Base-by-base conservation (phyloP, 805 yeast species). In the Lipomyces sp. region DNA sequence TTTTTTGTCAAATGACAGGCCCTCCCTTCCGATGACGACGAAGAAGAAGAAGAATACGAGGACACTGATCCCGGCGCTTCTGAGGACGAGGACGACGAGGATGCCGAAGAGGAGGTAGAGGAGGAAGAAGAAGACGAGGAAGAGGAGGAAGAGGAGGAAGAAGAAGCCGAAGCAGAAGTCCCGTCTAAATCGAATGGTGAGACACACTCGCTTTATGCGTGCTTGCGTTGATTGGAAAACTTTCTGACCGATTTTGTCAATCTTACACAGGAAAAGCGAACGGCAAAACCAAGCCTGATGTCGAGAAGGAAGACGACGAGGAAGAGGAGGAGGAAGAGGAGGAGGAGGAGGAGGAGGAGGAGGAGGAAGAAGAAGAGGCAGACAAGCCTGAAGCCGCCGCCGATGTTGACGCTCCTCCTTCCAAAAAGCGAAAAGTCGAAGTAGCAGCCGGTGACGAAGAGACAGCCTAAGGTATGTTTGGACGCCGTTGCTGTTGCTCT, bases 1-100 rank as follows among this genome's bases (percentile, higher is more conserved):
- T 28, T 22, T 21, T 8, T 39, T 4, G 23, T 14, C 31, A 24
- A 19, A 26, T 19, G 19, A 32, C 13, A 55, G 59, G 59, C 59
- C 26, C 53, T 55, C 26, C 59, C 59, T 4, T 55, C 59, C 22
- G 59, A 55, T 35, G 59, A 55, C 11, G 45, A 41, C 22, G 53
- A 48, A 37, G 58, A 53, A 32, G 58, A 54, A 43, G 59, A 55
- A 45, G 59, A 55, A 37, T 55, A 55, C 48, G 59, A 55, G 32
- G 59, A 55, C 42, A 55, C 59, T 16, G 59, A 55, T 24, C 58
- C 58, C 23, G 58, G 37, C 14, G 57, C 51, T 4, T 43, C 52
- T 18, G 44, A 43, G 8, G 58, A 49, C 10, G 58, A 45, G 22
- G 58, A 51, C 6, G 58, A 54, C 4, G 58, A 51, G 3, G 59